These are phyloP conservation scores for Jatropha podagrica DNA, from an alignment of 441 rosid genomes.

Conservation along the genomic window DNA sequence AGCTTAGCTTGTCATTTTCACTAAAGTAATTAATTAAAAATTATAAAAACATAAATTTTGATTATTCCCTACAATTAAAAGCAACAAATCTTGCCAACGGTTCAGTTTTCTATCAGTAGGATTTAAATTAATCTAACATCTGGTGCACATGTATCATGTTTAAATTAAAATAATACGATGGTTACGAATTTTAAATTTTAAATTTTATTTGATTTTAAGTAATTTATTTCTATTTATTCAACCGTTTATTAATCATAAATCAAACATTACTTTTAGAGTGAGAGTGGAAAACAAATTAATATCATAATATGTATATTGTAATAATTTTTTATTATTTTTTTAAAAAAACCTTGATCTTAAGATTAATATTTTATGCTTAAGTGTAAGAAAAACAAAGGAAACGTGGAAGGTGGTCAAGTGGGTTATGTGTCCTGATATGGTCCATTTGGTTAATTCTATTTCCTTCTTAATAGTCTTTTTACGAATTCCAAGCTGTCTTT, in stretches of 20 bases:
- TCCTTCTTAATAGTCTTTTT: slow-evolving; percentile 15
- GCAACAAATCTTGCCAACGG: slow-evolving; percentile 44
- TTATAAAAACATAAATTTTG: slow-evolving; percentile 21
- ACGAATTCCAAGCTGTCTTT: slow-evolving; percentile 40
- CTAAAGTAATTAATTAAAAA: slow-evolving; percentile 21
- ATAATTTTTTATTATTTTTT: no score
- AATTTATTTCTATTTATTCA: no score
- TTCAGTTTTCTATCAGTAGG: slow-evolving; percentile 34
- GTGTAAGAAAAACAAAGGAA: background rate
- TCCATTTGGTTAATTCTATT: slow-evolving; percentile 13
- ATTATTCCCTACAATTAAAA: slow-evolving; percentile 30
- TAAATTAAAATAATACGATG: no score
- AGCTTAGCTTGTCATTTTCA: slow-evolving; percentile 33
- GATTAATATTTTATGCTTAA: slow-evolving; percentile 27
- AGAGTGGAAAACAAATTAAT: no score
- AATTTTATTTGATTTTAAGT: no score
- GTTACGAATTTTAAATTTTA: no score
- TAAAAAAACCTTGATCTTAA: background rate
- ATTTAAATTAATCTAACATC: slow-evolving; percentile 26
- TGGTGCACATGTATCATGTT: no score
- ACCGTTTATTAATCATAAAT: slow-evolving; percentile 28
- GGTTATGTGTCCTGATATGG: slow-evolving; percentile 21
- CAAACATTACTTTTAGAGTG: slow-evolving; percentile 14
- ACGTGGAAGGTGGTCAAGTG: slow-evolving; percentile 36
- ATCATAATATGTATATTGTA: no score